phyloP scores from a whole-genome alignment of 306 rosid species.

The Trifolium fragiferum region DNA sequence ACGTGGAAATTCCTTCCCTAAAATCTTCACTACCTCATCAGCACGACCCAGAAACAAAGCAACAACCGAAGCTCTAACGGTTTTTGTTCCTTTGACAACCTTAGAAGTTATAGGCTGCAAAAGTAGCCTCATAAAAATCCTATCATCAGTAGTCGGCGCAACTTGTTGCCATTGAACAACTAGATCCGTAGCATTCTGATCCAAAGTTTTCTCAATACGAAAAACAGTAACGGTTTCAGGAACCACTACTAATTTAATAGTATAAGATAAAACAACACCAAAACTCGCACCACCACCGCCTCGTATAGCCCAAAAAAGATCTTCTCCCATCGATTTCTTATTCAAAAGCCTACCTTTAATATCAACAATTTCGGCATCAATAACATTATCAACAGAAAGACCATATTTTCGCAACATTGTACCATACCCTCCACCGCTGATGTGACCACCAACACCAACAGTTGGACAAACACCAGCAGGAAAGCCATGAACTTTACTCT shows the following conservation, averaged over 20 bases:
- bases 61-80: constrained; percentile 49
- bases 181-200: constrained; percentile 48
- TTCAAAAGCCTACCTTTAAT: constrained; percentile 53
- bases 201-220: constrained; percentile 42
- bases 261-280: constrained; percentile 56
- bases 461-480: constrained; percentile 67
- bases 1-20: constrained; percentile 56
- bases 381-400: constrained; percentile 51
- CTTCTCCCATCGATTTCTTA: constrained; percentile 58
- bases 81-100: constrained; percentile 46
- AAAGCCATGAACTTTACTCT: constrained; percentile 52
- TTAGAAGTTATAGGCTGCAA: constrained; percentile 28
- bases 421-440: constrained; percentile 63
- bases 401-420: constrained; percentile 64
- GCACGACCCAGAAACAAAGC: constrained; percentile 23
- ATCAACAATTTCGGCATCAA: constrained; percentile 56
- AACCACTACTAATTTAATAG: constrained; percentile 47
- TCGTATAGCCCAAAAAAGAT: constrained; percentile 62
- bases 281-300: constrained; percentile 67
- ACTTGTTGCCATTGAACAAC: constrained; percentile 55
- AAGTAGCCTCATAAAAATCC: constrained; percentile 59
- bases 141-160: constrained; percentile 48
- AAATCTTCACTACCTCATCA: constrained; percentile 17
- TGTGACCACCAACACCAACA: constrained; percentile 63
- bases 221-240: constrained; percentile 60